Conservation (phyloP, 805 yeast genomes). For the Saturnispora silvae region DNA sequence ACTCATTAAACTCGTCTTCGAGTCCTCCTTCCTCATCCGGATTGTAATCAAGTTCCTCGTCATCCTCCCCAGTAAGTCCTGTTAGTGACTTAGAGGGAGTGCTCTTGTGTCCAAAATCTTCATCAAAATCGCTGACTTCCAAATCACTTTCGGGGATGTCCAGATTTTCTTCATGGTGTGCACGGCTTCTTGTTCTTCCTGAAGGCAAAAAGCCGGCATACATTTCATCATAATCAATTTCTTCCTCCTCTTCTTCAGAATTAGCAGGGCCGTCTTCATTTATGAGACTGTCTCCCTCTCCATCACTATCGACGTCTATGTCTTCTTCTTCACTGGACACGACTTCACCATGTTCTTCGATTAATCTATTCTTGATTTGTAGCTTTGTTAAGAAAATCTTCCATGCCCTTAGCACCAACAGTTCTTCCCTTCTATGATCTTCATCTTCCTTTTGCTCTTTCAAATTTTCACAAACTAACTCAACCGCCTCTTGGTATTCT, state of each 20-base stretch:
- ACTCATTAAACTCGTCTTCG: conserved; percentile 10
- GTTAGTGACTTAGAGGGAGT: not conserved
- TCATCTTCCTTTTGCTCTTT: conserved; percentile 40
- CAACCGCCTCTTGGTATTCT: conserved; percentile 51
- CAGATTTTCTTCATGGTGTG: not conserved
- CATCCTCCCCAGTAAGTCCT: conserved; percentile 7
- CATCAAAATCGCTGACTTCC: conserved; percentile 14
- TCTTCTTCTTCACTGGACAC: conserved; percentile 18
- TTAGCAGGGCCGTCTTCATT: too few species aligned
- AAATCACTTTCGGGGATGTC: not conserved
- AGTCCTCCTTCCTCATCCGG: conserved; percentile 8
- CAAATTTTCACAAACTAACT: conserved; percentile 37
- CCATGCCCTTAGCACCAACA: conserved; percentile 45
- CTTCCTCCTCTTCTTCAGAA: conserved; percentile 1
- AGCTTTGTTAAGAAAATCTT: conserved; percentile 40
- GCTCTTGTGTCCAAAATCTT: not conserved
- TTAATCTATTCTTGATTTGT: conserved; percentile 36
- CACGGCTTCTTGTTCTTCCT: conserved; percentile 9
- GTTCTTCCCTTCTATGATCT: conserved; percentile 32
- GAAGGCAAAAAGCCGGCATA: conserved; percentile 18
- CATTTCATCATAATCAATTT: conserved; percentile 9
- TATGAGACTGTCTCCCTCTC: not conserved
- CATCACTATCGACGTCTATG: conserved; percentile 7
- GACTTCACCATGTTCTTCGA: conserved; percentile 38
- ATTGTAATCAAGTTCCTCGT: conserved; percentile 18